Base-by-base conservation (phyloP, 148 eudicot species). In the Rhododendron griersonianum region DNA sequence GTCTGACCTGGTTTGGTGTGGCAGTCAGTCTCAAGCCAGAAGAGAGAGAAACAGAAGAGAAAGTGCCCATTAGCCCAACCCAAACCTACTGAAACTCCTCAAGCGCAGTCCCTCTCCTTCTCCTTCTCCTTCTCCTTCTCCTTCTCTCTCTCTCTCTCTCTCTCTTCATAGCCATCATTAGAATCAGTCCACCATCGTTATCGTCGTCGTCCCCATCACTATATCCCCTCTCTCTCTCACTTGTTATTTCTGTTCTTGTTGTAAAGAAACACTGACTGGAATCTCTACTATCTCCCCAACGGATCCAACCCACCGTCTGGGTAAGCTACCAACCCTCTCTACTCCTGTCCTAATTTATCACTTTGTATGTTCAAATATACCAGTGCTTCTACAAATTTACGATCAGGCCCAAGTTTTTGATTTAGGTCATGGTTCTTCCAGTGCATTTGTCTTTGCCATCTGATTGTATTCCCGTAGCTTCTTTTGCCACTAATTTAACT, bases 271-370 rank as follows among this genome's bases (percentile, higher is more conserved):
- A 69, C 45, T 57, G 41, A 47, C 33, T 23, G 85, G 83, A 87
- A 81, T 88, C 78, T 87, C 51, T 86, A 37, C 53, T 83, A 81
- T 25, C 14, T 84, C 79, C 87, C 87, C 84, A 78, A 83, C 75
- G 88, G 90, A 92, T 92, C 93, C 90, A 79, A 67, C 87, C 69
- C 44, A 44, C 86, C 21, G n/a, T 25, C 33, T 45, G 83, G 90
- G 91, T 84, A 88, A 89, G 81, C 74, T 80, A 23, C 84, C 73
- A 35, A 35, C 21, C 14, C 28, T 51, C 30, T 50, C 13, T 55
- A 1, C 5, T 6, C 35, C 3, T 51, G 19, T 28, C 1, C 15
- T 1, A 51, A 8, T 74, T 7, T 83, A 23, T 47, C 65, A 59
- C 5, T 15, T 14, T 67, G 21, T 2, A 14, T 67, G 44, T 37